Evolutionary conservation across 805 yeast species (phyloP), one percentile per base, ranked within the genome.

Genomic region (Candida incommunis): DNA sequence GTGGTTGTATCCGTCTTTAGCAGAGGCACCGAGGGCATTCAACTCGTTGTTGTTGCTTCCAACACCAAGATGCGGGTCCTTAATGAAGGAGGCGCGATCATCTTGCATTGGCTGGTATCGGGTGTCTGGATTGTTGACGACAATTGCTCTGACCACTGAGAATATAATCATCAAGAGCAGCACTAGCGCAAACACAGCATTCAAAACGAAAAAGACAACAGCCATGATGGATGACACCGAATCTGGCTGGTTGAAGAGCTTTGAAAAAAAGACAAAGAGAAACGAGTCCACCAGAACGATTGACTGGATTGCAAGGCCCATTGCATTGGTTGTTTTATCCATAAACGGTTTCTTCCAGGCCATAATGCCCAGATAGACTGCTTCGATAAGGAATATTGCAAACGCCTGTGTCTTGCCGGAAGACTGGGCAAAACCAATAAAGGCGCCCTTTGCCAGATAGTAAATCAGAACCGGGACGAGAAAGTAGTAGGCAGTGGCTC

Each of bases 41-140:
- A 82, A 70, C 62, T 82, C 90, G 48, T 78, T 67, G 48, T 71
- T 79, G 31, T 47, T 43, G 41, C 48, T 35, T 26, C 47, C 47
- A 18, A 49, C 61, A 5, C 5, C 20, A 9, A 31, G 13, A 31
- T 31, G 37, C 9, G 37, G 37, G 54, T 40, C 58, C 47, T 51
- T 59, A 58, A 92, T 83, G 62, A 92, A 92, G n/a, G 96, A 83
- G 43, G 83, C 92, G 60, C 98, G 77, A 60, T 92, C 98, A 63
- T 92, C 98, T 55, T 82, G 82, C 82, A 90, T 82, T 50, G 96
- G 97, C 66, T 86, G 90, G 67, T 92, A 92, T 54, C 95, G 75
- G 7, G 90, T 77, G 64, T 92, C 98, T 44, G 98, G 97, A 62
- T 92, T 87, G 70, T 82, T 86, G 62, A 82, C 80, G 25, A 88